phyloP scores from a whole-genome alignment of 1,139 yeast species.

The Pichia sp. region DNA sequence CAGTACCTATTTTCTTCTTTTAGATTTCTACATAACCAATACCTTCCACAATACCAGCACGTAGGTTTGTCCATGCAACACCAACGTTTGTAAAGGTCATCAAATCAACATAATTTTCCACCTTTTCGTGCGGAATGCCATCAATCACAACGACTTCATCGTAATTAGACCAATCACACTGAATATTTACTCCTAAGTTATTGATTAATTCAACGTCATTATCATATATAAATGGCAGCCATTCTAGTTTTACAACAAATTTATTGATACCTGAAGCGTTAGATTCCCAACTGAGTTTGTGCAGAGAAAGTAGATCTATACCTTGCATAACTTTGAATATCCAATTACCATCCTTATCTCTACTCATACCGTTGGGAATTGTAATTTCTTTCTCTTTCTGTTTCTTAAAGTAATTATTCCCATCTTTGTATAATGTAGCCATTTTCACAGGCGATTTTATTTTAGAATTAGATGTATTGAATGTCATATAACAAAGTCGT shows the following conservation, averaged over 20 bases:
- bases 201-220: constrained; percentile 22
- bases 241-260: constrained; percentile 62
- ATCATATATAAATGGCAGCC: constrained; percentile 62
- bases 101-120: constrained; percentile 69
- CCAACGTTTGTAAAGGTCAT: constrained; percentile 58
- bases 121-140: constrained; percentile 33
- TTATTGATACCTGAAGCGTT: constrained; percentile 20
- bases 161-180: constrained; percentile 73
- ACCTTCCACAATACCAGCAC: constrained; percentile 60
- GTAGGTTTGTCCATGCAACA: constrained; percentile 58
- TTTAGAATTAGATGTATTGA: constrained; percentile 35
- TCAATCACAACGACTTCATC: constrained; percentile 36
- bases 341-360: constrained; percentile 45
- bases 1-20: background rate
- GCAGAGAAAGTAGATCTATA: constrained; percentile 54
- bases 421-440: constrained; percentile 42
- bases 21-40: constrained; percentile 7
- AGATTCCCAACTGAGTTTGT: constrained; percentile 54
- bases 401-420: constrained; percentile 19
- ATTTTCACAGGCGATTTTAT: constrained; percentile 52
- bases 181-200: constrained; percentile 47
- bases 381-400: background rate
- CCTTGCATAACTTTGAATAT: constrained; percentile 52
- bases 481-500: constrained; percentile 55
- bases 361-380: constrained; percentile 46